These are phyloP conservation scores for Yarrowia osloensis DNA, from an alignment of 805 yeast genomes.

Conservation along the genomic window DNA sequence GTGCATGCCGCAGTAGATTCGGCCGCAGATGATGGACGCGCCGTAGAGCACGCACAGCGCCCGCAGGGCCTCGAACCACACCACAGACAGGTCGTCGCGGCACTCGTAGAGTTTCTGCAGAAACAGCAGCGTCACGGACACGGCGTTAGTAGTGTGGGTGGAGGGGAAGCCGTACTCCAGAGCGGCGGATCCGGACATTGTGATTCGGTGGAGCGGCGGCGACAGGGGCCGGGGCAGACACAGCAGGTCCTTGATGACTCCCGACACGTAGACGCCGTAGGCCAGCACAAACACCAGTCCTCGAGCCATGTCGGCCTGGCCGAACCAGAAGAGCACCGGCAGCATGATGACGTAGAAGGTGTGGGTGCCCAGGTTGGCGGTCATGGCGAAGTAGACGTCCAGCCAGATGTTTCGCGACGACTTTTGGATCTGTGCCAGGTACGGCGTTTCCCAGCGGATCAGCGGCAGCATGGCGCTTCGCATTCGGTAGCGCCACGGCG, in stretches of 20 bases:
- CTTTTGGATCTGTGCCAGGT: constrained; percentile 60
- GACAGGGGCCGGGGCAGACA: constrained; percentile 91
- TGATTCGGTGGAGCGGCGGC: constrained; percentile 87
- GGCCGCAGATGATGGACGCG: constrained; percentile 68
- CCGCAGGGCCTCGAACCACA: constrained; percentile 20
- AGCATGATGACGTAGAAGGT: constrained; percentile 88
- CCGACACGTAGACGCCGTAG: constrained; percentile 57
- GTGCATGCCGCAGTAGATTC: constrained; percentile 97
- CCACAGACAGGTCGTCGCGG: constrained; percentile 15
- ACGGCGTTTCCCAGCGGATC: constrained; percentile 64
- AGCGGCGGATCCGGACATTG: constrained; percentile 87
- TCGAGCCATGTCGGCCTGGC: constrained; percentile 56
- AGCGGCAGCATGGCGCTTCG: constrained; percentile 58
- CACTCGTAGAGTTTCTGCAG: constrained; percentile 34
- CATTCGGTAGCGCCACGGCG: constrained; percentile 48
- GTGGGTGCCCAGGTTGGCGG: constrained; percentile 90
- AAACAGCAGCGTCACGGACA: constrained; percentile 67
- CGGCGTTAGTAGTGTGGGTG: constrained; percentile 92
- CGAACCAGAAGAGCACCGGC: constrained; percentile 85
- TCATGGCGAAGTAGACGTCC: constrained; percentile 79
- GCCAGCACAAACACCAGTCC: constrained; percentile 70
- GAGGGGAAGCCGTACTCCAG: constrained; percentile 95
- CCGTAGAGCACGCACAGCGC: constrained; percentile 50
- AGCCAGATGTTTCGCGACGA: constrained; percentile 50
- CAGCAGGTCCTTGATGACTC: constrained; percentile 76